Conservation (phyloP, 2,329 filamentous ascomycete species). For the Colletotrichum liriopes region DNA sequence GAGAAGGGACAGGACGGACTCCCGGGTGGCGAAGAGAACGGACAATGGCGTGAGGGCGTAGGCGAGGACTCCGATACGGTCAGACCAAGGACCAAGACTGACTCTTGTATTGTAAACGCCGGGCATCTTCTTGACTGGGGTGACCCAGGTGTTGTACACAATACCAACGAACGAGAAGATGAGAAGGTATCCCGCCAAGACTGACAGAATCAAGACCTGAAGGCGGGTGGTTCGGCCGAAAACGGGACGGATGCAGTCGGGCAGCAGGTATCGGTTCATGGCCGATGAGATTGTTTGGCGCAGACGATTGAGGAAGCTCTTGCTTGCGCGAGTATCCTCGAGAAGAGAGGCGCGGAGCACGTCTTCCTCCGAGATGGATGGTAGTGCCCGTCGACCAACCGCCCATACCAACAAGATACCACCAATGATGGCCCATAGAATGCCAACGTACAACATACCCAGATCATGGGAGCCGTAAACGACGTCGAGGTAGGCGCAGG, state of each 20-base stretch:
- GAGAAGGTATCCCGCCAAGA: conserved; percentile 74
- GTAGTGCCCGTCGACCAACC: conserved; percentile 48
- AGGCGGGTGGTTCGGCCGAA: conserved; percentile 80
- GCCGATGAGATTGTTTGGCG: conserved; percentile 52
- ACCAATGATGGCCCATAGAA: conserved; percentile 64
- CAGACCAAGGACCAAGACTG: conserved; percentile 76
- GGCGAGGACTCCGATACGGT: conserved; percentile 79
- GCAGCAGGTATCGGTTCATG: conserved; percentile 68
- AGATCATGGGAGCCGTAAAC: conserved; percentile 66
- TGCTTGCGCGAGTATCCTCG: conserved; percentile 24
- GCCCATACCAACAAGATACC: conserved; percentile 63
- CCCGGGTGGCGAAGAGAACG: conserved; percentile 76
- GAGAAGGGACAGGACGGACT: conserved; percentile 78
- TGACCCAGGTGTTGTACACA: conserved; percentile 78
- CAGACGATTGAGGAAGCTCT: conserved; percentile 47
- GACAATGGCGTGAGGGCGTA: conserved; percentile 83
- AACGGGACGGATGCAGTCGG: conserved; percentile 69
- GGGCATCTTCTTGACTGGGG: conserved; percentile 72
- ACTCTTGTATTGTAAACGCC: conserved; percentile 75
- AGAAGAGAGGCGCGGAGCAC: conserved; percentile 28
- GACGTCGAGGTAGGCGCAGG: conserved; percentile 66
- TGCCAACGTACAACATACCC: conserved; percentile 66
- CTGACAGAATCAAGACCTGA: conserved; percentile 74
- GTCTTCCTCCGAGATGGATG: conserved; percentile 42
- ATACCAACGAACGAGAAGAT: conserved; percentile 81